Evolutionary conservation across 345 rosid species (phyloP).

Genomic region (Gossypium thurberi): DNA sequence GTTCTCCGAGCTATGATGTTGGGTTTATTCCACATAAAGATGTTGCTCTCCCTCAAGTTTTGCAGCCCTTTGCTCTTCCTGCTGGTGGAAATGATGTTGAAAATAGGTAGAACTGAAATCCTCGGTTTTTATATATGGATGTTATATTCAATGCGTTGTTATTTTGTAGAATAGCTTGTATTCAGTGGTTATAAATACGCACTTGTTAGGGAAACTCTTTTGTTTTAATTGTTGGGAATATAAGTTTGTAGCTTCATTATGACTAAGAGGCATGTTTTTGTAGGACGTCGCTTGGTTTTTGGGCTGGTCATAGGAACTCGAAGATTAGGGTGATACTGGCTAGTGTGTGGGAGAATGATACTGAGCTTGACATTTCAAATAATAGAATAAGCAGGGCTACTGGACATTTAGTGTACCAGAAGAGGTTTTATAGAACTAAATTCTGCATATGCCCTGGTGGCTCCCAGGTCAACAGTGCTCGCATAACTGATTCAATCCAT

Average conservation of each 20-base stretch:
- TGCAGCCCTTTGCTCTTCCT: constrained; percentile 91
- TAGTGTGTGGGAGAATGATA: constrained; percentile 90
- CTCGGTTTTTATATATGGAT: neutral
- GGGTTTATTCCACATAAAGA: constrained; percentile 95
- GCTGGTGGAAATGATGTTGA: constrained; percentile 83
- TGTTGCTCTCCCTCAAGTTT: constrained; percentile 88
- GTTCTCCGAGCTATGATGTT: constrained; percentile 96
- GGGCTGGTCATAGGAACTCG: constrained; percentile 97
- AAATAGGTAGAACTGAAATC: constrained; percentile 44
- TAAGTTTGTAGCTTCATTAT: constrained; percentile 15
- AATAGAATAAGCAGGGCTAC: constrained; percentile 84
- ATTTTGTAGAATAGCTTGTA: neutral
- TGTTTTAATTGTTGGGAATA: neutral
- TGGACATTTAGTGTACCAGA: constrained; percentile 78
- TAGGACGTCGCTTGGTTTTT: constrained; percentile 88
- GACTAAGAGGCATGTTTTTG: constrained; percentile 22
- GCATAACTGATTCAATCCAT: constrained; percentile 91
- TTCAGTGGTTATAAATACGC: neutral
- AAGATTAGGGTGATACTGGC: constrained; percentile 94
- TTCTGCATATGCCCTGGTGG: constrained; percentile 98
- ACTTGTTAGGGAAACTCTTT: neutral
- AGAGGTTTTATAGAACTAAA: constrained; percentile 81
- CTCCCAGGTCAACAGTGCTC: constrained; percentile 96
- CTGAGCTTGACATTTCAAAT: constrained; percentile 82
- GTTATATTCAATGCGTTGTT: neutral